phyloP scores from a whole-genome alignment of 2,329 filamentous ascomycete genomes.

The Dactylellina sp. region DNA sequence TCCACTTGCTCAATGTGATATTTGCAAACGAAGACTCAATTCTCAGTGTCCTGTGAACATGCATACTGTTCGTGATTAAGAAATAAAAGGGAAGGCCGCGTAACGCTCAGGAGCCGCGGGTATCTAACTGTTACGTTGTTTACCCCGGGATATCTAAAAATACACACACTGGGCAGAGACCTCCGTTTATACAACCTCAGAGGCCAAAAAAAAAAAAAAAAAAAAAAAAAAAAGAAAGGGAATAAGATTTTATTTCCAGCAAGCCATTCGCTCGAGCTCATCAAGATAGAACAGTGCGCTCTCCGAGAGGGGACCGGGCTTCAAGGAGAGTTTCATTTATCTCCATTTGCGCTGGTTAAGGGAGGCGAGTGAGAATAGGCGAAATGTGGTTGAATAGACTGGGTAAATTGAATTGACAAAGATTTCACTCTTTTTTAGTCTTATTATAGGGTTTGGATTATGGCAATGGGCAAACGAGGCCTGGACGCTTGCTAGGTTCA shows the following conservation, averaged over 20 bases:
- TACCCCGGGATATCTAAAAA: constrained; percentile 49
- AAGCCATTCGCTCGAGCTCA: constrained; percentile 49
- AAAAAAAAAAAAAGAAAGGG: too few species aligned
- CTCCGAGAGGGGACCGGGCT: too few species aligned
- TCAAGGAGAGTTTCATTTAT: constrained; percentile 28
- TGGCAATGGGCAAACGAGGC: constrained; percentile 5
- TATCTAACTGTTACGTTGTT: constrained; percentile 37
- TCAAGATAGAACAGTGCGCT: constrained; percentile 17
- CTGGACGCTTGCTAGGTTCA: constrained; percentile 18
- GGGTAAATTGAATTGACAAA: constrained; percentile 13
- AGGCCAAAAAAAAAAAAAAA: constrained; percentile 8
- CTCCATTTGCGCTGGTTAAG: constrained; percentile 14
- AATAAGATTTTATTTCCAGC: too few species aligned
- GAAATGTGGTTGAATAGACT: constrained; percentile 49
- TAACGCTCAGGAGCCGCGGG: constrained; percentile 23
- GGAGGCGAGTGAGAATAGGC: constrained; percentile 51
- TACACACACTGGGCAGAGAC: constrained; percentile 6
- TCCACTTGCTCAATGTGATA: too few species aligned
- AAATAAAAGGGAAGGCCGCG: constrained; percentile 12
- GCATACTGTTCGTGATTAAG: too few species aligned
- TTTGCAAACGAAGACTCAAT: neutral
- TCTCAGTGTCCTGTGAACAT: neutral
- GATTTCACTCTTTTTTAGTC: too few species aligned
- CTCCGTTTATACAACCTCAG: constrained; percentile 20
- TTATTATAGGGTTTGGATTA: constrained; percentile 15